Percentiles rank a stretch among this genome's conserved stretches.
Conservation (phyloP, 1,284 basidiomycete genomes). For the Sporisorium graminicola region DNA sequence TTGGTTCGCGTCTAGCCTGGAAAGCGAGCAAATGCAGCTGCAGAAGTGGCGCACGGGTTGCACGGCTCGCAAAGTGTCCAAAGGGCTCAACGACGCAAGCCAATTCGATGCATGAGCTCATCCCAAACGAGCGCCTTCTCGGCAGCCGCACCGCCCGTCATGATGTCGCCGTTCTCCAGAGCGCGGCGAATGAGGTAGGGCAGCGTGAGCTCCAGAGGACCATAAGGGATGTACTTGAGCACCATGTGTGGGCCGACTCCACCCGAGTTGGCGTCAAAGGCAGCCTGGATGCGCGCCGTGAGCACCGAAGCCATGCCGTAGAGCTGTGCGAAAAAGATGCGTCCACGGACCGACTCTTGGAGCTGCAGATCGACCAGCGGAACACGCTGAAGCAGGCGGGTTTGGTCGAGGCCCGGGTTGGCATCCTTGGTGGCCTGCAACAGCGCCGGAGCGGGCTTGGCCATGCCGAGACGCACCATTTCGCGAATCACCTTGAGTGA, state of each 20-base stretch:
- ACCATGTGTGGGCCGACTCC: conserved; percentile 72
- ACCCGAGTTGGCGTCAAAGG: conserved; percentile 77
- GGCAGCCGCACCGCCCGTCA: conserved; percentile 74
- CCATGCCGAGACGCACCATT: conserved; percentile 76
- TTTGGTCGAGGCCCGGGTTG: conserved; percentile 5
- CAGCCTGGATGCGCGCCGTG: conserved; percentile 77
- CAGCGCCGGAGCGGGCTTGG: conserved; percentile 59
- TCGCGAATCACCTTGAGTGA: conserved; percentile 76
- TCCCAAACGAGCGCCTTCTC: conserved; percentile 48
- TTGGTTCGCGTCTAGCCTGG: neutral
- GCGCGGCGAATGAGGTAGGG: conserved; percentile 81
- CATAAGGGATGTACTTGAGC: conserved; percentile 66
- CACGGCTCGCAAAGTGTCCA: neutral
- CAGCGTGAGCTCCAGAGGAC: conserved; percentile 73
- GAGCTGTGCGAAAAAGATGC: conserved; percentile 83
- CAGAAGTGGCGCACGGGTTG: neutral
- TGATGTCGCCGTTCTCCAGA: conserved; percentile 81
- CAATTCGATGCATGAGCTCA: conserved; percentile 45
- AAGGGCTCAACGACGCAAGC: conserved; percentile 29
- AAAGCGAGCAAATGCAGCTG: neutral
- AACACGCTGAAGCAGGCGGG: conserved; percentile 20
- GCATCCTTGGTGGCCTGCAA: conserved; percentile 32
- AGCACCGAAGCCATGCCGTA: conserved; percentile 83
- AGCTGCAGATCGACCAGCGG: conserved; percentile 66
- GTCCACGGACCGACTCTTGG: conserved; percentile 75